Conservation (phyloP, 306 rosid species). For the Fragaria nilgerrensis region DNA sequence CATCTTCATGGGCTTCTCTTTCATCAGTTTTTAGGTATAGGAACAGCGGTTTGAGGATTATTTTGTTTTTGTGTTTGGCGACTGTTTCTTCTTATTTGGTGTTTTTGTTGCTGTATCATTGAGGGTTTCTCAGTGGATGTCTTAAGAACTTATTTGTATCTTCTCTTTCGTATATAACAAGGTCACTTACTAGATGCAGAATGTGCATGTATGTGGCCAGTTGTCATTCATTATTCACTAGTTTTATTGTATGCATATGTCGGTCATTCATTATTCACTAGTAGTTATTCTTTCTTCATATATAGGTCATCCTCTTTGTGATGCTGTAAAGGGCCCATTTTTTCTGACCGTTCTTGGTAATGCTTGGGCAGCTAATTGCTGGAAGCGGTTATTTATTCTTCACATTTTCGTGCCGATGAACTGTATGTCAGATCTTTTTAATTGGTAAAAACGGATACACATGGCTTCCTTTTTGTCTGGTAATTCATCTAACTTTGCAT, state of each 20-base stretch:
- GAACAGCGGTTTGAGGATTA: not conserved
- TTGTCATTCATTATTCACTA: not conserved
- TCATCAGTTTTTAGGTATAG: not conserved
- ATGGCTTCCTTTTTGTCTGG: conserved; percentile 47
- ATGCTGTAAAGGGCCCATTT: not conserved
- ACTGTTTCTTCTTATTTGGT: not conserved
- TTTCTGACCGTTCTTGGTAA: conserved; percentile 10
- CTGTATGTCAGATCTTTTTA: not conserved
- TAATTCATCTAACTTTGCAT: conserved; percentile 37
- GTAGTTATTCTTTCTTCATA: not conserved
- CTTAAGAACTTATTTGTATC: not conserved
- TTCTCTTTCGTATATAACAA: not conserved
- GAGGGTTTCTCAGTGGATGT: not conserved
- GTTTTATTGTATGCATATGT: not conserved
- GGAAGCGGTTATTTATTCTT: not conserved
- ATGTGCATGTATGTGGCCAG: not conserved
- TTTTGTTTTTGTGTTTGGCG: not conserved
- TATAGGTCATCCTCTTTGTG: not conserved
- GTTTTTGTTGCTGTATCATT: not conserved
- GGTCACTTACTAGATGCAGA: not conserved
- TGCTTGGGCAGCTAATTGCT: conserved; percentile 16
- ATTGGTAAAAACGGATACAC: conserved; percentile 19
- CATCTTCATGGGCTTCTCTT: not conserved
- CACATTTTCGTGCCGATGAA: not conserved
- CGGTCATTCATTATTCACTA: not conserved